Evolutionary conservation across 805 yeast species (phyloP), one percentile per base, ranked within the genome.

Genomic region (Saccharomycopsis capsularis): DNA sequence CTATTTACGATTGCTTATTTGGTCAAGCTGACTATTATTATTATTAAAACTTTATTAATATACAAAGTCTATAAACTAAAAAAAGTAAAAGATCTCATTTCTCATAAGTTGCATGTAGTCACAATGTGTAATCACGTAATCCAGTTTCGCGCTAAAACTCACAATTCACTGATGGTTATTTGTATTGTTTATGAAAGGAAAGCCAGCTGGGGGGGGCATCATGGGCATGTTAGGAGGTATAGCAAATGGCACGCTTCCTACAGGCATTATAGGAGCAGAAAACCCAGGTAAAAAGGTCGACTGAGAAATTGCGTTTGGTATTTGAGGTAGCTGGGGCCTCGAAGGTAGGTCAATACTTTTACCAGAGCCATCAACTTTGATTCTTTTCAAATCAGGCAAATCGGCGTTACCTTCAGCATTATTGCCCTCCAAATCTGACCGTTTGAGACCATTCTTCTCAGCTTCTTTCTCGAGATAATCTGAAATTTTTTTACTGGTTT

Each of bases 401-500:
- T 53, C 59, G 4, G 13, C 15, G 5, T 48, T 49, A 2, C 53
- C 29, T 3, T 40, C 40, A 7, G 47, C 47, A 39, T 41, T 24
- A 5, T n/a, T 41, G 13, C 11, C 21, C n/a, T 44, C 48, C 21
- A 24, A n/a, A 25, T 47, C 51, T 4, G 50, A 42, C 40, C 65
- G 56, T 46, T 63, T 61, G 18, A 60, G 47, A 7, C 65, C 68
- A 47, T 63, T 57, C 47, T 61, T 61, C 13, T 56, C 63, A 35
- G 59, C 60, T 47, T 65, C 68, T 21, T 58, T 65, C 48, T 71
- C 69, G 4, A 78, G 54, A 51, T 71, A 85, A 32, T 71, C 69
- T 27, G 74, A 66, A 18, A 90, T 74, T 48, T 76, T 72, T 29
- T 66, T 63, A 48, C 76, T 76, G 60, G 79, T 68, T n/a, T 75